A percentile compares a stretch with the other conserved stretches of the same genome.
Evolutionary conservation across 768 basidiomycete species (phyloP).

Genomic region (Tubosaeta sp.): DNA sequence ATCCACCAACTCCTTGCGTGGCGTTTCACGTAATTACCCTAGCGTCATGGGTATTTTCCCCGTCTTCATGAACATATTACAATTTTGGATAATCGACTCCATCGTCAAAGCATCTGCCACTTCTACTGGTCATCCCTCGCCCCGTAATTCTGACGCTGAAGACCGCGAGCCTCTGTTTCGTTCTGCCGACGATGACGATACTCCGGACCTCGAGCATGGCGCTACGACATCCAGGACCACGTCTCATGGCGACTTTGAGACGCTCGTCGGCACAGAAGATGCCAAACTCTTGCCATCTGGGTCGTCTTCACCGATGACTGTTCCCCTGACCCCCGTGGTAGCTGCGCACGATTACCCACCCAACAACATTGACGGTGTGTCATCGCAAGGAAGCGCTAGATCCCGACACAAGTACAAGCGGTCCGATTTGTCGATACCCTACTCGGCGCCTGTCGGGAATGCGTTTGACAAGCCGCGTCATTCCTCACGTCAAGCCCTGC

Average conservation of each 20-base stretch:
- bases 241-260: constrained; percentile 22
- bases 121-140: constrained; percentile 37
- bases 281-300: constrained; percentile 4
- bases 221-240: constrained; percentile 34
- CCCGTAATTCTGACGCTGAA: constrained; percentile 34
- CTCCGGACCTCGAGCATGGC: constrained; percentile 46
- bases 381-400: constrained; percentile 19
- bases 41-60: constrained; percentile 93
- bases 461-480: constrained; percentile 22
- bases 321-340: background rate
- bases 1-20: background rate
- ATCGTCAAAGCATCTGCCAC: constrained; percentile 73
- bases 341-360: constrained; percentile 52
- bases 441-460: constrained; percentile 34
- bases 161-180: constrained; percentile 65
- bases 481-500: constrained; percentile 1
- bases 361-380: constrained; percentile 40
- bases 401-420: constrained; percentile 27
- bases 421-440: constrained; percentile 29
- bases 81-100: constrained; percentile 95
- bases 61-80: constrained; percentile 80
- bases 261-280: constrained; percentile 16
- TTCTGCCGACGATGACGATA: constrained; percentile 52
- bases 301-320: constrained; percentile 15
- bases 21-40: constrained; percentile 9